Percentiles rank a stretch among this genome's conserved stretches.
Conservation (phyloP, 371 early-diverging fungal species). For the Mucor lusitanicus region DNA sequence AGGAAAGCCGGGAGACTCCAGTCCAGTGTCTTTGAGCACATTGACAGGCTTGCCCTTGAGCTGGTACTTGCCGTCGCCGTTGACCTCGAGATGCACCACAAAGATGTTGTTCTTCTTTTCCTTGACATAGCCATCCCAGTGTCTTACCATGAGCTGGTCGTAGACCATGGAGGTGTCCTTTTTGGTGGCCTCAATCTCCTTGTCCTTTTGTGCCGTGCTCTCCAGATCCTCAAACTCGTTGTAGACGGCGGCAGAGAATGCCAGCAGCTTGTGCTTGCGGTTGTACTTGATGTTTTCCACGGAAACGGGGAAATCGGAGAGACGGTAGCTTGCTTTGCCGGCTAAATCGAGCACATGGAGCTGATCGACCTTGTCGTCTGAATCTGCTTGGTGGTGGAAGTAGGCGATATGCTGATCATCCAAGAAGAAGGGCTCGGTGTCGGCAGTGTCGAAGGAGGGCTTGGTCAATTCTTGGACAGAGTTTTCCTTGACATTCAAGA, state of each 20-base stretch:
- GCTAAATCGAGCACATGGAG: slow-evolving; percentile 44
- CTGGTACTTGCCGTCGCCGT: slow-evolving; percentile 25
- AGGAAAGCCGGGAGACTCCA: slow-evolving; percentile 62
- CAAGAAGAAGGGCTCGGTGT: slow-evolving; percentile 57
- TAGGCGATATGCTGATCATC: slow-evolving; percentile 55
- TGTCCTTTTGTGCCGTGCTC: slow-evolving; percentile 44
- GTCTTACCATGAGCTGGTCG: slow-evolving; percentile 71
- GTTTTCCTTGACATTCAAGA: slow-evolving; percentile 38
- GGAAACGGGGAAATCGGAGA: slow-evolving; percentile 54
- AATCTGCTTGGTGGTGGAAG: slow-evolving; percentile 31
- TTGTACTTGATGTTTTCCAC: slow-evolving; percentile 53
- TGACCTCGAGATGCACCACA: slow-evolving; percentile 41
- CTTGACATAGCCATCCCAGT: slow-evolving; percentile 66
- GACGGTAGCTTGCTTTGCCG: slow-evolving; percentile 40
- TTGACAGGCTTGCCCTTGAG: slow-evolving; percentile 47
- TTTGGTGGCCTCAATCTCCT: slow-evolving; percentile 40
- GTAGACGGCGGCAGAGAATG: slow-evolving; percentile 61
- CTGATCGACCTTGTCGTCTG: slow-evolving; percentile 31
- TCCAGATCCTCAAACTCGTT: slow-evolving; percentile 42
- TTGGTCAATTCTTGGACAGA: slow-evolving; percentile 40
- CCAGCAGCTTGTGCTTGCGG: slow-evolving; percentile 40
- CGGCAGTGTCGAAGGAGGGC: slow-evolving; percentile 38
- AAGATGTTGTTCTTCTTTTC: slow-evolving; percentile 64
- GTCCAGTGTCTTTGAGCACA: slow-evolving; percentile 47
- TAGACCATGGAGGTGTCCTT: slow-evolving; percentile 57